These are phyloP conservation scores for Phyllosticta citrichinensis DNA, from an alignment of 2,329 filamentous ascomycete species.

Conservation along the genomic window DNA sequence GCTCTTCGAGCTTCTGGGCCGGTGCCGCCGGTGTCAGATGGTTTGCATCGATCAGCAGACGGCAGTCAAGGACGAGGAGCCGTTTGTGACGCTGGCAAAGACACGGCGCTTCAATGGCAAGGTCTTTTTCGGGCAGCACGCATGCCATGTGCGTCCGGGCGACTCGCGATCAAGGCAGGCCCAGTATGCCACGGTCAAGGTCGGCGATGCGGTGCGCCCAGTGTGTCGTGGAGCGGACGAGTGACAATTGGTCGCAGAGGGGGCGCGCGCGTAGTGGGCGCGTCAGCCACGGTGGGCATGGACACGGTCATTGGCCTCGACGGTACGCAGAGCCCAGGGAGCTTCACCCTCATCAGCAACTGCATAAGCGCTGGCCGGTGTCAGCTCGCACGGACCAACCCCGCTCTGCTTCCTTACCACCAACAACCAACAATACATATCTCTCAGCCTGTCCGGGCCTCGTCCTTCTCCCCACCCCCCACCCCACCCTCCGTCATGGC, in stretches of 20 bases:
- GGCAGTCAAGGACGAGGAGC: conserved; percentile 62
- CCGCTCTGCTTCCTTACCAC: background rate
- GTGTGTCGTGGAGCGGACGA: background rate
- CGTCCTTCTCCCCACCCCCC: background rate
- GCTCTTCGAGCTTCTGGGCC: conserved; percentile 62
- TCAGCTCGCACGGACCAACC: conserved; percentile 5
- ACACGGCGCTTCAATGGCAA: conserved; percentile 74
- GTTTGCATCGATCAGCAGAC: conserved; percentile 85
- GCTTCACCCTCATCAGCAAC: conserved; percentile 17
- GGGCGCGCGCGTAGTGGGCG: background rate
- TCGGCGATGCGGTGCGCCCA: conserved; percentile 23
- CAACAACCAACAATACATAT: background rate
- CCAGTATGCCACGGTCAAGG: conserved; percentile 29
- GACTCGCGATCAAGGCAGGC: conserved; percentile 16
- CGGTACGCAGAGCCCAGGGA: conserved; percentile 13
- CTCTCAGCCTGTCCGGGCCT: background rate
- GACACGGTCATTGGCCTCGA: background rate
- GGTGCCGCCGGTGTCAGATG: conserved; percentile 90
- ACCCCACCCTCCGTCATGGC: conserved; percentile 21
- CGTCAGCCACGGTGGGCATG: background rate
- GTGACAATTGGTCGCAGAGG: background rate
- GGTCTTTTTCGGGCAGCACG: conserved; percentile 81
- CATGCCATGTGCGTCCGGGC: conserved; percentile 30
- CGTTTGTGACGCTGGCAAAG: conserved; percentile 79
- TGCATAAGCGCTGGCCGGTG: background rate